These are phyloP conservation scores for Vitis rupestris DNA, from an alignment of 164 flowering plant species.

Conservation along the genomic window DNA sequence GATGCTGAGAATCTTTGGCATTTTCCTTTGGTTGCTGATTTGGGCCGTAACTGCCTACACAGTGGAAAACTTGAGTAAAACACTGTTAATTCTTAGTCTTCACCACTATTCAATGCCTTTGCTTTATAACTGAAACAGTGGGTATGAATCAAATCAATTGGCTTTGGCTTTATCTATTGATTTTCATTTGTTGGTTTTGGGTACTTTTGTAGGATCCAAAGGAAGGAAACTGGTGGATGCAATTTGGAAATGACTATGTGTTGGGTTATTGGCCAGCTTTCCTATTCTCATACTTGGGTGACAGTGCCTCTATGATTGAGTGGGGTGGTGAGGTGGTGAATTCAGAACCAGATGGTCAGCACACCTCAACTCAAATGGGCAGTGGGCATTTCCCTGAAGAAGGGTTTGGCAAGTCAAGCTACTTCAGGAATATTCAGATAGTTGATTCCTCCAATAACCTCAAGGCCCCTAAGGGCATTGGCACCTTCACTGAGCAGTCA, in stretches of 20 bases:
- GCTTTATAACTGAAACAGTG: not conserved
- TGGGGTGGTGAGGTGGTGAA: conserved; percentile 93
- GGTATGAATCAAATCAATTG: no score
- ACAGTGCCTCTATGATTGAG: conserved; percentile 71
- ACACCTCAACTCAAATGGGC: conserved; percentile 89
- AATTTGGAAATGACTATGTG: conserved; percentile 64
- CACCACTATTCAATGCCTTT: not conserved
- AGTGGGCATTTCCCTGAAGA: conserved; percentile 90
- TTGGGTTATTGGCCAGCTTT: conserved; percentile 84
- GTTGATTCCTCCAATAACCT: conserved; percentile 76
- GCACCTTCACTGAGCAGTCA: conserved; percentile 70
- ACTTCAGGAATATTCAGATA: conserved; percentile 71
- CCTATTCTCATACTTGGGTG: conserved; percentile 66
- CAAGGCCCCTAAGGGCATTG: conserved; percentile 63
- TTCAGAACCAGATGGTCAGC: conserved; percentile 55
- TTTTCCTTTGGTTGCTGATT: not conserved
- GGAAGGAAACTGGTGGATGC: conserved; percentile 91
- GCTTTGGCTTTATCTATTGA: no score
- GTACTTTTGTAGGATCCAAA: conserved; percentile 52
- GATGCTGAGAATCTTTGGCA: conserved; percentile 21
- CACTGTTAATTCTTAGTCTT: no score
- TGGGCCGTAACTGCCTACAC: no score
- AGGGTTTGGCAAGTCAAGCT: conserved; percentile 78
- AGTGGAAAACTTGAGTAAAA: not conserved
- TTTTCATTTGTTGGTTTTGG: no score